Percentiles rank a stretch among this genome's conserved stretches.
These are phyloP conservation scores for Sporothrix brunneoviolacea DNA, from an alignment of 2,329 filamentous ascomycete species.

Conservation along the genomic window DNA sequence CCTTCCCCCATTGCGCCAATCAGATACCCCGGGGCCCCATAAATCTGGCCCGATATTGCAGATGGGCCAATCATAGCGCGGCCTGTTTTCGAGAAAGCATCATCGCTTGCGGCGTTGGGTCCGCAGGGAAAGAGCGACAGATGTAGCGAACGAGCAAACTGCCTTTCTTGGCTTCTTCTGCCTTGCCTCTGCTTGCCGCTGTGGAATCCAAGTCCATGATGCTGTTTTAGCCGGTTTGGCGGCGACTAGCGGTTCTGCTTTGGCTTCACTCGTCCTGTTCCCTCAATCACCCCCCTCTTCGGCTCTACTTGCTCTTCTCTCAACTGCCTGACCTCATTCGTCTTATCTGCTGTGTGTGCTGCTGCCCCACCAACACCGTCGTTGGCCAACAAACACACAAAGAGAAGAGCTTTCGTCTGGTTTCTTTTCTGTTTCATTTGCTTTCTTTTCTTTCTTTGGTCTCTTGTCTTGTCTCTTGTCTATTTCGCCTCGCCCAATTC, in stretches of 20 bases:
- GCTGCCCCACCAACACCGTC: too few species aligned
- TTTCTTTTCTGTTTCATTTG: too few species aligned
- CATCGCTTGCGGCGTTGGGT: slow-evolving; percentile 4
- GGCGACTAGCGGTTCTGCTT: background rate
- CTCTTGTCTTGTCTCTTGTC: too few species aligned
- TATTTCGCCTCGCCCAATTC: too few species aligned
- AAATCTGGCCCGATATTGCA: background rate
- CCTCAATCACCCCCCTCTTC: background rate
- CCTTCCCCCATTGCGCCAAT: background rate
- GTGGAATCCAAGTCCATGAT: background rate
- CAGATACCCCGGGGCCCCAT: background rate
- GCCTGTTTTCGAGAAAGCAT: slow-evolving; percentile 1
- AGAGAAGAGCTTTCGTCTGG: too few species aligned
- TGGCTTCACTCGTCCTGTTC: background rate
- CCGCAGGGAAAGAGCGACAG: slow-evolving; percentile 17
- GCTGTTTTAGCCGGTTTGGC: background rate
- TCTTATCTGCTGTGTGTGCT: too few species aligned
- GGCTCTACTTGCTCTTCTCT: too few species aligned
- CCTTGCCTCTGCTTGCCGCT: background rate
- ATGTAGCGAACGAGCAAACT: slow-evolving; percentile 13
- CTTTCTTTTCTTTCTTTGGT: too few species aligned
- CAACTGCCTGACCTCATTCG: too few species aligned
- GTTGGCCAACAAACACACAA: too few species aligned
- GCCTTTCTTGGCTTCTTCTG: background rate
- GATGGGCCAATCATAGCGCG: slow-evolving; percentile 10